Conservation (phyloP, 1,284 basidiomycete genomes). For the Sporisorium sorghi region DNA sequence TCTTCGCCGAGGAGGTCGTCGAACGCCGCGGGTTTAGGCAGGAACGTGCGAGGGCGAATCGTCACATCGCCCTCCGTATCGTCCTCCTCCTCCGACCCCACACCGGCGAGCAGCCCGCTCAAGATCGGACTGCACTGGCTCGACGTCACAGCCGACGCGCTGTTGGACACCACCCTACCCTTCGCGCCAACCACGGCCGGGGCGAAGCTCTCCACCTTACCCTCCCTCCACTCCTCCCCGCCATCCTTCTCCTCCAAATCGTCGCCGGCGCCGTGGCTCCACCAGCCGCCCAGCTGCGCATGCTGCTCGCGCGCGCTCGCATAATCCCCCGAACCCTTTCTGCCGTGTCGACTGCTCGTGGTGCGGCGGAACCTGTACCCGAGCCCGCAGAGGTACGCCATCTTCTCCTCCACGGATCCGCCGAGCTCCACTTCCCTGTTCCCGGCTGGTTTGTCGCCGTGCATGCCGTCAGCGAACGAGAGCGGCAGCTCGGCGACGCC, state of each 20-base stretch:
- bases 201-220: constrained; percentile 12
- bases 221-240: constrained; percentile 1
- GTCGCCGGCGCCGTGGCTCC: constrained; percentile 8
- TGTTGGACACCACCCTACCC: constrained; percentile 23
- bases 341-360: neutral
- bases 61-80: constrained; percentile 18
- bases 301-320: neutral
- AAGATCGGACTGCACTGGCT: constrained; percentile 25
- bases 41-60: neutral
- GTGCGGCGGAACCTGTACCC: constrained; percentile 29
- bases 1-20: constrained; percentile 19
- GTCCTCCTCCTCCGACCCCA: neutral
- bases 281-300: constrained; percentile 8
- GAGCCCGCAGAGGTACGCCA: constrained; percentile 47
- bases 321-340: constrained; percentile 16
- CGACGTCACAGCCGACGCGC: constrained; percentile 18
- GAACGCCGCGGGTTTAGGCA: neutral
- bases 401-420: constrained; percentile 19
- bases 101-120: constrained; percentile 3
- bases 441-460: too few species aligned
- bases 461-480: constrained; percentile 16
- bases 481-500: constrained; percentile 24
- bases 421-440: neutral
- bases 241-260: neutral
- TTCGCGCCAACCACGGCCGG: neutral